A percentile compares a stretch with the other conserved stretches of the same genome.
phyloP scores from a whole-genome alignment of 345 rosid species.

The Capsella bursapastoris region DNA sequence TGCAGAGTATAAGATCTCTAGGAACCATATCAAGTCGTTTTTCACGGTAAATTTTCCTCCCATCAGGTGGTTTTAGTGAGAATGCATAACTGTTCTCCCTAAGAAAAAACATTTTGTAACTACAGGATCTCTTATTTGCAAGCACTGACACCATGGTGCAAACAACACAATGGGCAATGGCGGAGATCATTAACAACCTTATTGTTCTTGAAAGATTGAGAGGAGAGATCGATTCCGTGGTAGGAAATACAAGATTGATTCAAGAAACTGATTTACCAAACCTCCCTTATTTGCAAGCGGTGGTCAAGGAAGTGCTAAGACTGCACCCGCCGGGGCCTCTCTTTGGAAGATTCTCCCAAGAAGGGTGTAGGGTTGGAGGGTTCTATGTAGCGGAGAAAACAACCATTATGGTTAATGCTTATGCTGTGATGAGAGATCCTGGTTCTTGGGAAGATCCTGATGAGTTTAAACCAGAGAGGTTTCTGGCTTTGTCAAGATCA shows the following conservation, averaged over 20 bases:
- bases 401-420: constrained; percentile 30
- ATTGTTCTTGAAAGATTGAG: constrained; percentile 53
- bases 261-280: constrained; percentile 61
- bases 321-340: constrained; percentile 22
- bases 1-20: constrained; percentile 58
- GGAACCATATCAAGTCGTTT: constrained; percentile 66
- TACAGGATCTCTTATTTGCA: constrained; percentile 35
- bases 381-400: constrained; percentile 24
- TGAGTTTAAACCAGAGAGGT: constrained; percentile 37
- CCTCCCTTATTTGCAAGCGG: constrained; percentile 64
- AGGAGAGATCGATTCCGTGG: constrained; percentile 55
- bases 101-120: not conserved
- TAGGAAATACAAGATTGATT: constrained; percentile 55
- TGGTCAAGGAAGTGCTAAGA: constrained; percentile 53
- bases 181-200: constrained; percentile 65
- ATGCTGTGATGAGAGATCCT: constrained; percentile 59
- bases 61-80: not conserved
- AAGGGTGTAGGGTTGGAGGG: constrained; percentile 9
- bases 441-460: constrained; percentile 62
- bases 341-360: constrained; percentile 6
- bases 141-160: constrained; percentile 10
- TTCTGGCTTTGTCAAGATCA: constrained; percentile 16
- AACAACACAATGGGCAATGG: constrained; percentile 56
- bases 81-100: not conserved
- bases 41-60: constrained; percentile 51